A percentile compares a stretch with the other conserved stretches of the same genome.
phyloP scores from a whole-genome alignment of 768 basidiomycete genomes.

The Thelephora ganbajun region DNA sequence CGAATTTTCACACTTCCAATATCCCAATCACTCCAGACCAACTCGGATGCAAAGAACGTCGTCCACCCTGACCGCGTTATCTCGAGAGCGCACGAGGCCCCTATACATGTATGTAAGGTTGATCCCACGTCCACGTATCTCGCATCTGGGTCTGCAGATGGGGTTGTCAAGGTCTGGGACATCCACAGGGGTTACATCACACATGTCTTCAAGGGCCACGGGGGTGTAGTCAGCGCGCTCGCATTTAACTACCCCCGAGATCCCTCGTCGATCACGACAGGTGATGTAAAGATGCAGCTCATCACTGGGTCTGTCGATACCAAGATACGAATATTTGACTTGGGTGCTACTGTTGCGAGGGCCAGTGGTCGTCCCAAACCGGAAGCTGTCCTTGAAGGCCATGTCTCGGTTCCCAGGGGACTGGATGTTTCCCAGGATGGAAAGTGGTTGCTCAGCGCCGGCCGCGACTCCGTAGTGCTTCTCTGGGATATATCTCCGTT shows the following conservation, averaged over 20 bases:
- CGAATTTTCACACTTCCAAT: conserved; percentile 72
- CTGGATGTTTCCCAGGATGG: conserved; percentile 79
- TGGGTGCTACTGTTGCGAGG: conserved; percentile 49
- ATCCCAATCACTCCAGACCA: conserved; percentile 24
- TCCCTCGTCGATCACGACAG: conserved; percentile 29
- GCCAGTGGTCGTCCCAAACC: conserved; percentile 46
- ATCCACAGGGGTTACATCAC: conserved; percentile 78
- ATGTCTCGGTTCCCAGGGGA: conserved; percentile 88
- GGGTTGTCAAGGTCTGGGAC: conserved; percentile 95
- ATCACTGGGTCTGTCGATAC: conserved; percentile 90
- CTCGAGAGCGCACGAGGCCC: conserved; percentile 81
- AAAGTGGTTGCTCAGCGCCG: conserved; percentile 81
- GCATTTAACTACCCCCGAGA: conserved; percentile 69
- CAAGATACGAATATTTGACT: conserved; percentile 83
- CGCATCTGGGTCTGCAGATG: conserved; percentile 93
- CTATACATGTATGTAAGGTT: conserved; percentile 76
- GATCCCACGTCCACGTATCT: conserved; percentile 84
- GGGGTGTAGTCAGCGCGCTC: conserved; percentile 90
- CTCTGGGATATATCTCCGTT: conserved; percentile 69
- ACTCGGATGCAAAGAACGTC: conserved; percentile 11
- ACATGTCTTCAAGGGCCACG: conserved; percentile 92
- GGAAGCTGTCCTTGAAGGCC: conserved; percentile 80
- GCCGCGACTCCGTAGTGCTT: conserved; percentile 83
- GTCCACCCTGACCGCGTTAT: conserved; percentile 64
- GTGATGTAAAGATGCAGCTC: conserved; percentile 51